Conservation (phyloP, 257 asterid species). For the Galeopsis tetrahit region DNA sequence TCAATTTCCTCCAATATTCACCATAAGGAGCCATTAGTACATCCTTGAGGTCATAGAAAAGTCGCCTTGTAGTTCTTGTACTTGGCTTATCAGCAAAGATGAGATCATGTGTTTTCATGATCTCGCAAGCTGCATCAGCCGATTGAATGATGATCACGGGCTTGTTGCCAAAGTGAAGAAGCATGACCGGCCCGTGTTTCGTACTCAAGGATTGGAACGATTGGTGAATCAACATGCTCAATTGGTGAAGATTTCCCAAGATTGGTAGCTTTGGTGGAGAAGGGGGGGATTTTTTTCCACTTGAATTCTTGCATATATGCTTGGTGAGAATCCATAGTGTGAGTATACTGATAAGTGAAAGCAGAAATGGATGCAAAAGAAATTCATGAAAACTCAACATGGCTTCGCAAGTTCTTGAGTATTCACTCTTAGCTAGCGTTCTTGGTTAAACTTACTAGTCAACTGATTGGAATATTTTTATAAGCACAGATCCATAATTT, state of each 20-base stretch:
- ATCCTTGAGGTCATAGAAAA: constrained; percentile 42
- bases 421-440: too few species aligned
- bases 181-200: constrained; percentile 55
- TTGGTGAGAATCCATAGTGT: too few species aligned
- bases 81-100: constrained; percentile 48
- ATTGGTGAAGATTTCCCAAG: constrained; percentile 62
- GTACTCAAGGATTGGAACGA: constrained; percentile 44
- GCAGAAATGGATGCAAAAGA: too few species aligned
- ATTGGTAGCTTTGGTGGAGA: constrained; percentile 61
- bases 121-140: constrained; percentile 49
- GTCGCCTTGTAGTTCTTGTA: constrained; percentile 17
- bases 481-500: too few species aligned
- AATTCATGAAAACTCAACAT: too few species aligned
- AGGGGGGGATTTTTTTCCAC: constrained; percentile 42
- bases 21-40: constrained; percentile 47
- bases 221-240: constrained; percentile 43
- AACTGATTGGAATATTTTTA: too few species aligned
- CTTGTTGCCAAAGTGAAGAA: constrained; percentile 50
- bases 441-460: too few species aligned
- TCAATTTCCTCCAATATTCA: constrained; percentile 12
- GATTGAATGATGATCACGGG: constrained; percentile 56
- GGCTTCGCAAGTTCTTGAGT: too few species aligned
- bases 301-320: too few species aligned
- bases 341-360: too few species aligned
- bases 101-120: constrained; percentile 61